These are phyloP conservation scores for Lasiodiplodia sp. DNA, from an alignment of 2,329 filamentous ascomycete genomes.

Conservation along the genomic window DNA sequence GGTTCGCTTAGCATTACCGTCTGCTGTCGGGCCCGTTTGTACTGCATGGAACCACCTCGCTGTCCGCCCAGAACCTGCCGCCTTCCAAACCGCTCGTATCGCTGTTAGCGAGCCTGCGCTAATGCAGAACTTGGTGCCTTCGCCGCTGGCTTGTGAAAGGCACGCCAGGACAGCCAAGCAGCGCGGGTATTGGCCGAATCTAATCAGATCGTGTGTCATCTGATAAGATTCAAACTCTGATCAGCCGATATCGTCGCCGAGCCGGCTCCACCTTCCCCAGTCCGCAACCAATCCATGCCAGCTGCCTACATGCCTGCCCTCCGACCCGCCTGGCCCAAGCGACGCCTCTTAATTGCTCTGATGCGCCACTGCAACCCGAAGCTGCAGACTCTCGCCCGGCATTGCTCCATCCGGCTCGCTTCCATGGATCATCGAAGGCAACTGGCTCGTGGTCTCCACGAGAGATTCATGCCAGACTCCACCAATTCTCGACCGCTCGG, in stretches of 20 bases:
- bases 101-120: background rate
- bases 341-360: background rate
- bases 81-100: background rate
- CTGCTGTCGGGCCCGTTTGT: background rate
- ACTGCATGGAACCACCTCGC: background rate
- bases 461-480: constrained; percentile 4
- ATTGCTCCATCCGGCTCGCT: background rate
- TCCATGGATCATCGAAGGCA: background rate
- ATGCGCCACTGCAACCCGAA: background rate
- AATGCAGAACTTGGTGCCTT: background rate
- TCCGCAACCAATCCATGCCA: background rate
- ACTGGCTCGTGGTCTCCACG: background rate
- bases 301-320: background rate
- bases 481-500: constrained; percentile 2
- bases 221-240: constrained; percentile 26
- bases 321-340: background rate
- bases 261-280: constrained; percentile 13
- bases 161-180: background rate
- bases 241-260: constrained; percentile 28
- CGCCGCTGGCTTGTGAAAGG: background rate
- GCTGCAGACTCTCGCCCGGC: background rate
- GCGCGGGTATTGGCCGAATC: background rate
- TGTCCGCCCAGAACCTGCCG: background rate
- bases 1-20: constrained; percentile 14
- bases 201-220: constrained; percentile 24